Percentiles rank a stretch among this genome's conserved stretches.
phyloP scores from a whole-genome alignment of 371 early-diverging fungal species.

The Zychaea mexicana region DNA sequence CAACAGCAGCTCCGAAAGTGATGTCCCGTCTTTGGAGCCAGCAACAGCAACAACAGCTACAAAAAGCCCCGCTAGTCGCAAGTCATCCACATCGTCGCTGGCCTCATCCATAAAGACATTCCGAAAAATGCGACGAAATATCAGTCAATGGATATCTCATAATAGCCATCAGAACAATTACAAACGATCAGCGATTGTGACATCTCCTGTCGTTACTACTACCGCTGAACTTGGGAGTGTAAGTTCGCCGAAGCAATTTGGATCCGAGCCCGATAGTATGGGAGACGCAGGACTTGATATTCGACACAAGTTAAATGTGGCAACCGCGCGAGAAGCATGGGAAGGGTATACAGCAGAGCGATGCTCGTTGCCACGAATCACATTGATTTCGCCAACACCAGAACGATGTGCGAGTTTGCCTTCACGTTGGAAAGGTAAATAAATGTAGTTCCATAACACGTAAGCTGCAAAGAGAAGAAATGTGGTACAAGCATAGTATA shows the following conservation, averaged over 20 bases:
- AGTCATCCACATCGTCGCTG: neutral
- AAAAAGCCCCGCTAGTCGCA: neutral
- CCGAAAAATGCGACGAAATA: neutral
- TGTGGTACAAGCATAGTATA: no score
- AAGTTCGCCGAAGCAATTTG: constrained; percentile 26
- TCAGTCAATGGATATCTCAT: neutral
- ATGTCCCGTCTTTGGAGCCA: neutral
- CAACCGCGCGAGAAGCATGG: constrained; percentile 28
- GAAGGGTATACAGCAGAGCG: constrained; percentile 20
- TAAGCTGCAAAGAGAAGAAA: no score
- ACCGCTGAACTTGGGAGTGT: neutral
- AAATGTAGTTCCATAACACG: neutral
- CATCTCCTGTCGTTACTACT: neutral
- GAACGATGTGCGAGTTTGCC: constrained; percentile 1
- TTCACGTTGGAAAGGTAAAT: neutral
- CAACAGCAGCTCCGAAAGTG: neutral
- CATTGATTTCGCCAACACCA: neutral
- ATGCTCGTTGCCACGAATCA: neutral
- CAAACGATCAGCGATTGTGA: neutral
- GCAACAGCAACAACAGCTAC: neutral
- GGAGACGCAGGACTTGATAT: constrained; percentile 36
- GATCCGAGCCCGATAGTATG: constrained; percentile 23
- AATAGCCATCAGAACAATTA: neutral
- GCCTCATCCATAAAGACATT: neutral
- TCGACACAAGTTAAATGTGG: constrained; percentile 25